Evolutionary conservation across 768 basidiomycete species (phyloP), one percentile per base, ranked within the genome.

Genomic region (Collybia sordida): DNA sequence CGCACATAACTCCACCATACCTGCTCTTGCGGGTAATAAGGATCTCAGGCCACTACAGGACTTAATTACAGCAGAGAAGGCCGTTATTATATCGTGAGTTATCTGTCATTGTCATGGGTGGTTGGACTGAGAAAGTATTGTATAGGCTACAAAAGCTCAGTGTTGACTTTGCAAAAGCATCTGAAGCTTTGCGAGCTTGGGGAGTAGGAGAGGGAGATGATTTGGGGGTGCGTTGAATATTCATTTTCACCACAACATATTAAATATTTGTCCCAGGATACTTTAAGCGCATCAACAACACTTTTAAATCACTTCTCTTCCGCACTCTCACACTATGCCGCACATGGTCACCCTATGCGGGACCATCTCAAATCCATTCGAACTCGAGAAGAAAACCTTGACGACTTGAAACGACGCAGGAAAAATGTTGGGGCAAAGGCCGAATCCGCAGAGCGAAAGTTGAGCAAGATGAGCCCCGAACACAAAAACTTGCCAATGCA

Each of bases 31-130:
- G 12, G 78, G 74, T 0, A 93, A 92, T 64, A 83, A 85, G 59
- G 93, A 95, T 64, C 69, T 94, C 3, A 72, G 86, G 22, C 82
- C 85, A 0, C 72, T 97, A 6, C 93, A 97, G 63, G 93, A 94
- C 61, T 76, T 96, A 54, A 98, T 98, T 49, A 86, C 83, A 2
- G 81, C 89, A 1, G 93, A 97, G 69, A 98, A 98, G 71, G 71
- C 79, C 6, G 84, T 95, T 6, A 73, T 95, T 24, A 69, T 75
- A 42, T 80, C 88, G 90, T 93, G 58, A 59, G 85, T 74, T 22
- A 14, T 11, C 23, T 12, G 38, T 24, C 2, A 43, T 65, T 17
- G 15, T 37, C 27, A 39, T 15, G 40, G 23, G 25, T 46, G 6
- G 18, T 31, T 15, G 12, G 12, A 31, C 47, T 40, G n/a, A 34